Evolutionary conservation across 768 basidiomycete species (phyloP), one percentile per base, ranked within the genome.

Genomic region (Podaxis sp.): DNA sequence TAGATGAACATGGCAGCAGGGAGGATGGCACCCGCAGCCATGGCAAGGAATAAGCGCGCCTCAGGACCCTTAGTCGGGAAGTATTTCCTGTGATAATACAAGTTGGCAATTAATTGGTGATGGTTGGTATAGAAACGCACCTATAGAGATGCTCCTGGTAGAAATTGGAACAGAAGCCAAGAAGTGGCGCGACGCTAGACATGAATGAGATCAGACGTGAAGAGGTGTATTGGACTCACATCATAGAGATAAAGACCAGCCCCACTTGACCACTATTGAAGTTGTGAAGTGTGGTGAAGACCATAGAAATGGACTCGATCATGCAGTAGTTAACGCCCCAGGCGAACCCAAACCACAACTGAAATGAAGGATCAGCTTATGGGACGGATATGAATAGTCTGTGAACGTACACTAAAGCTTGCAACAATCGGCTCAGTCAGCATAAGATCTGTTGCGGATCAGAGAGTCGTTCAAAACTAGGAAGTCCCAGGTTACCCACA

Each of bases 241-340:
- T 71, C 69, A 90, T 79, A 0, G 82, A 75, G 1, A 84, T 55
- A 68, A 86, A 91, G 0, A 82, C 77, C 5, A 83, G 78, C 10
- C 89, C 90, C 4, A 83, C 75, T 65, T 86, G 75, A 1, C 85
- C 86, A 7, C 75, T 75, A 64, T 77, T 80, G 70, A 91, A 91
- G 54, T 75, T 71, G 67, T 90, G 86, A 4, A 89, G 74, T 0
- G 69, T 73, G 40, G 70, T 66, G 73, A 90, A 88, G 46, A 86
- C 82, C n/a, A 87, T 76, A 66, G 89, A 72, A 48, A 48, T 85
- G 82, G 30, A 86, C 74, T 48, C 84, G 82, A 64, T 64, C 58
- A 51, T 66, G 28, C 84, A 85, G 67, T 84, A 93, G 36, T 88
- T 73, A 6, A 90, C 82, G 0, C 90, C 90, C 90, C 91, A 93